Evolutionary conservation across 176 grass and related monocot species (phyloP).

Genomic region (Oryza australiensis): DNA sequence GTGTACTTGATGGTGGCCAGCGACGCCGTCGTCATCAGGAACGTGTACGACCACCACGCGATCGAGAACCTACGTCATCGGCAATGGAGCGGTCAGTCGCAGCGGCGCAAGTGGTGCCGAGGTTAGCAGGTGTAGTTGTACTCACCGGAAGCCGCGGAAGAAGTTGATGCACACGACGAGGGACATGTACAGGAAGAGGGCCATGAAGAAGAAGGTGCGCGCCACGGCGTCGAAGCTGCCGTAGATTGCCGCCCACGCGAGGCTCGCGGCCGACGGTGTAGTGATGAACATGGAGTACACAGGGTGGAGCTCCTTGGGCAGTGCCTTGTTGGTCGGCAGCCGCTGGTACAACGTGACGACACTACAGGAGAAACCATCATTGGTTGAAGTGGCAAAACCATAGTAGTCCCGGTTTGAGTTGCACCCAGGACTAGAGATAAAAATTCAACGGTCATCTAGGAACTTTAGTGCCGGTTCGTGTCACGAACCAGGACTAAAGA

Average conservation of each 20-base stretch:
- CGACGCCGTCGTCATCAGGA: constrained; percentile 96
- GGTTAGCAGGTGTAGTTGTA: no score
- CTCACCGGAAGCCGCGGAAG: constrained; percentile 93
- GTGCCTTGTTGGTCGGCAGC: constrained; percentile 86
- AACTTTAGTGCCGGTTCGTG: no score
- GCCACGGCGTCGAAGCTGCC: constrained; percentile 84
- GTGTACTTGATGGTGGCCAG: constrained; percentile 83
- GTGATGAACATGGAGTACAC: constrained; percentile 99
- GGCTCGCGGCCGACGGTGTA: constrained; percentile 89
- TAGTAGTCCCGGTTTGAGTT: no score
- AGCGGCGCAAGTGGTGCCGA: no score
- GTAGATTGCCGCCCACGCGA: constrained; percentile 84
- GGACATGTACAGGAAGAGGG: constrained; percentile 83
- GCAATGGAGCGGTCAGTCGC: neutral
- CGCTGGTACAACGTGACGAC: constrained; percentile 94
- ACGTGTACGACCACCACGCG: constrained; percentile 99
- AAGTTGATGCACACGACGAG: constrained; percentile 97
- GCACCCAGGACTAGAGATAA: no score
- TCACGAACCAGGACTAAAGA: no score
- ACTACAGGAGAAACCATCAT: no score
- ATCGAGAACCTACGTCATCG: constrained; percentile 72
- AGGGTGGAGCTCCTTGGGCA: constrained; percentile 95
- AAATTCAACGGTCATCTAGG: no score
- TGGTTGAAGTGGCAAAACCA: no score
- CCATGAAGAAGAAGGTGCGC: constrained; percentile 87